phyloP scores from a whole-genome alignment of 164 flowering plant species.

The Vitis amurensis region DNA sequence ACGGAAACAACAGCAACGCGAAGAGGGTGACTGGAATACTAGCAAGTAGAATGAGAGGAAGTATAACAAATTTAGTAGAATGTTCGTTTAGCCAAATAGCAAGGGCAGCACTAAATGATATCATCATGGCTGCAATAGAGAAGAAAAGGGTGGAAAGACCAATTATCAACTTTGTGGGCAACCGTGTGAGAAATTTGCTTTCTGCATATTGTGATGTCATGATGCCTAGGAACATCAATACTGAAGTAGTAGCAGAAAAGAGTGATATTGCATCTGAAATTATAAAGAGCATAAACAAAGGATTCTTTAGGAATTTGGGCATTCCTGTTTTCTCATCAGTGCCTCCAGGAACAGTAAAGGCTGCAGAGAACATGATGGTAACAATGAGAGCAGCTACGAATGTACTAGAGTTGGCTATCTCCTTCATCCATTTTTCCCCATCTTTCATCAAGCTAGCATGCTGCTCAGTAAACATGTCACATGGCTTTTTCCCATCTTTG shows the following conservation, averaged over 20 bases:
- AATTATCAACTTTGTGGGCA: constrained; percentile 21
- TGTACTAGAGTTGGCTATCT: constrained; percentile 6
- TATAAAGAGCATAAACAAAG: constrained; percentile 5
- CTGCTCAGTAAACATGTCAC: constrained; percentile 18
- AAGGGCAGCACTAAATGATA: constrained; percentile 23
- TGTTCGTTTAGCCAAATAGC: constrained; percentile 6
- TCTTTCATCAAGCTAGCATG: constrained; percentile 12
- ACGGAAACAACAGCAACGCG: not conserved
- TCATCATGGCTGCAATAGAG: constrained; percentile 23
- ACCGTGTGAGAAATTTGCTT: constrained; percentile 15
- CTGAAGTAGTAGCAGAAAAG: constrained; percentile 21
- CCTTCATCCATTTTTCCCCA: constrained; percentile 28
- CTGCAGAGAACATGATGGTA: constrained; percentile 23
- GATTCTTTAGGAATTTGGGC: not conserved
- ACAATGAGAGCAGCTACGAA: constrained; percentile 25
- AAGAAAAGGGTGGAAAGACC: constrained; percentile 24
- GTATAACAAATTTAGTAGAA: not conserved
- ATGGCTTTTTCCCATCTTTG: constrained; percentile 8
- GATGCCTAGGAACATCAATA: constrained; percentile 18
- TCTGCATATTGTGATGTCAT: constrained; percentile 24
- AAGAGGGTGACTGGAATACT: constrained; percentile 10
- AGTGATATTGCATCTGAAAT: constrained; percentile 19
- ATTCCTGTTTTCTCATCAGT: not conserved
- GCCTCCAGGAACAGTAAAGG: constrained; percentile 27
- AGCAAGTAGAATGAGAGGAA: constrained; percentile 12